These are phyloP conservation scores for Nakazawaea populi DNA, from an alignment of 805 yeast genomes.

Conservation along the genomic window DNA sequence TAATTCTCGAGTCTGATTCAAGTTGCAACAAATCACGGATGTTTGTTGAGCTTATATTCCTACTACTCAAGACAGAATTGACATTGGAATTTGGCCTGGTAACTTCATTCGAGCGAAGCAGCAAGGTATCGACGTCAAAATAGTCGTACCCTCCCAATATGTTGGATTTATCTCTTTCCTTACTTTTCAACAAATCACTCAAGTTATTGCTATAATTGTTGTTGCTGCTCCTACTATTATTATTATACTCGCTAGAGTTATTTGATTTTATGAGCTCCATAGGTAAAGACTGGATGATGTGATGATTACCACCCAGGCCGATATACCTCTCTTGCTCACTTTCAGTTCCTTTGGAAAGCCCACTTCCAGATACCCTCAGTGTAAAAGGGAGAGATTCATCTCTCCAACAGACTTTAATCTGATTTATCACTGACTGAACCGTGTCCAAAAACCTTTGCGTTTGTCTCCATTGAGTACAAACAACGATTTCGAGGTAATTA, in stretches of 20 bases:
- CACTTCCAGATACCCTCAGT: not conserved
- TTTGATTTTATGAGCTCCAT: constrained; percentile 25
- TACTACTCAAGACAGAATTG: constrained; percentile 21
- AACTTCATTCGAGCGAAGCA: constrained; percentile 32
- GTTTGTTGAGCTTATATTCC: constrained; percentile 19
- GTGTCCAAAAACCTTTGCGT: constrained; percentile 51
- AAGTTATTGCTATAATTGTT: not conserved
- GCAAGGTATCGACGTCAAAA: constrained; percentile 52
- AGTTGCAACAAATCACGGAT: constrained; percentile 11
- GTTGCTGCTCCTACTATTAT: not conserved
- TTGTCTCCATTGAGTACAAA: constrained; percentile 56
- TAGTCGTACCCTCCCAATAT: constrained; percentile 56
- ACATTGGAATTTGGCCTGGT: constrained; percentile 12
- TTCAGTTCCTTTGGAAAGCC: constrained; percentile 7
- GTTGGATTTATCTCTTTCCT: constrained; percentile 18
- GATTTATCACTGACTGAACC: constrained; percentile 41
- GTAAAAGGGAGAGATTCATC: not conserved
- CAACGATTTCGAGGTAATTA: constrained; percentile 43
- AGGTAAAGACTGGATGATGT: constrained; percentile 26
- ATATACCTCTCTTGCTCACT: not conserved
- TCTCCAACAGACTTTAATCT: constrained; percentile 33
- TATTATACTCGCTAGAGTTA: constrained; percentile 14
- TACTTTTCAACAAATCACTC: not conserved
- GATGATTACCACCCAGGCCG: constrained; percentile 11
- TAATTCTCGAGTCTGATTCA: constrained; percentile 1